phyloP scores from a whole-genome alignment of 2,329 filamentous ascomycete species.

The Botrytis paeoniae region DNA sequence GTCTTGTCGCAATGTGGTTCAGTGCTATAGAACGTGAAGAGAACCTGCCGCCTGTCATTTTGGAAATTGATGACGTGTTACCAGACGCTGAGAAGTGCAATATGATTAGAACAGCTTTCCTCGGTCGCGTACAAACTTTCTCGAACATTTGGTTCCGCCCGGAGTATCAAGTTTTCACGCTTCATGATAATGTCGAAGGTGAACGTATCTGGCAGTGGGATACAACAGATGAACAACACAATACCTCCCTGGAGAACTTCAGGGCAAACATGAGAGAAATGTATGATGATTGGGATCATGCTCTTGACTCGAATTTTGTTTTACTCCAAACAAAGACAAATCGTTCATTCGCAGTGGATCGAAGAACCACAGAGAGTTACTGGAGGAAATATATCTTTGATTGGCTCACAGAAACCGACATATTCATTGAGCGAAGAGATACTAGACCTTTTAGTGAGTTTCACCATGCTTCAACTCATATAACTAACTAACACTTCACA shows the following conservation, averaged over 20 bases:
- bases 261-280: background rate
- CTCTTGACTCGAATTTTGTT: background rate
- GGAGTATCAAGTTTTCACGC: constrained; percentile 19
- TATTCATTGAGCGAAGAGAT: constrained; percentile 6
- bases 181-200: constrained; percentile 9
- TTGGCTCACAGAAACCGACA: constrained; percentile 20
- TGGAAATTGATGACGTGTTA: background rate
- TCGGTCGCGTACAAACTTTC: background rate
- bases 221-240: constrained; percentile 3
- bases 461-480: background rate
- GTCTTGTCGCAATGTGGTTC: constrained; percentile 17
- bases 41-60: background rate
- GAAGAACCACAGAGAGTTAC: constrained; percentile 18
- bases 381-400: constrained; percentile 25
- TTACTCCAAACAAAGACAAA: background rate
- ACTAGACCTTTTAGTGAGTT: constrained; percentile 3
- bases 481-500: background rate
- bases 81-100: background rate
- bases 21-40: constrained; percentile 11
- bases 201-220: constrained; percentile 8
- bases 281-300: constrained; percentile 10
- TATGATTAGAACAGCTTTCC: background rate
- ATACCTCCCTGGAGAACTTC: background rate
- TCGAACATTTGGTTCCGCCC: constrained; percentile 28
- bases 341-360: constrained; percentile 3